A percentile compares a stretch with the other conserved stretches of the same genome.
These are phyloP conservation scores for Verruconis gallopava DNA, from an alignment of 2,329 filamentous ascomycete genomes.

Conservation along the genomic window DNA sequence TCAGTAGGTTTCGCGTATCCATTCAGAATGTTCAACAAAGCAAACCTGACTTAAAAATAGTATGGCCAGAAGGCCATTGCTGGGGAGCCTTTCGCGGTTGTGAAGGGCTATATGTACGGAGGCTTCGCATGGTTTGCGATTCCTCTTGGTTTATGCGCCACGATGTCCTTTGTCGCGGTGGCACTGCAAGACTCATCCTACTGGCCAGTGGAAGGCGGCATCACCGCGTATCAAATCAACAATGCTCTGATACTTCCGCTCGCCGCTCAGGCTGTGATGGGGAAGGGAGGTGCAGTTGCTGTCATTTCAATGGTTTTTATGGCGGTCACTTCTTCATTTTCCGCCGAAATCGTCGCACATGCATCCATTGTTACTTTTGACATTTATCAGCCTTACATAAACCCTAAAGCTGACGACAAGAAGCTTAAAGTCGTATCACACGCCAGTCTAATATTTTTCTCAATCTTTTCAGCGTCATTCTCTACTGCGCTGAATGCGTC, in stretches of 20 bases:
- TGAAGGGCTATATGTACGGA: slow-evolving; percentile 6
- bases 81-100: slow-evolving; percentile 7
- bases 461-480: slow-evolving; percentile 3
- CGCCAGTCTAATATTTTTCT: slow-evolving; percentile 2
- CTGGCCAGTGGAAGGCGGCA: slow-evolving; percentile 3
- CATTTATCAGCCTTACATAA: slow-evolving; percentile 7
- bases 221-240: slow-evolving; percentile 2
- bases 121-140: slow-evolving; percentile 6
- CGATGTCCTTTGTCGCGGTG: slow-evolving; percentile 5
- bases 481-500: slow-evolving; percentile 7
- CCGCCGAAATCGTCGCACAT: slow-evolving; percentile 5
- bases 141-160: slow-evolving; percentile 4
- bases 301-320: slow-evolving; percentile 7
- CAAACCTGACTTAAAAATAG: too few species aligned
- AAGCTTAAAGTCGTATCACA: slow-evolving; percentile 4
- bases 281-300: background rate
- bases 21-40: too few species aligned
- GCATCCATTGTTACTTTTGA: slow-evolving; percentile 7
- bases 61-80: slow-evolving; percentile 10
- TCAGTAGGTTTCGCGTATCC: background rate
- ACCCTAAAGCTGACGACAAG: slow-evolving; percentile 1
- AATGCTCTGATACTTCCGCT: slow-evolving; percentile 6
- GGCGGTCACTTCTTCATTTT: slow-evolving; percentile 5
- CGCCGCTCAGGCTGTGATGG: slow-evolving; percentile 6
- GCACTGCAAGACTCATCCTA: background rate